Conservation (phyloP, 768 basidiomycete species). For the Cubamyces sp. region DNA sequence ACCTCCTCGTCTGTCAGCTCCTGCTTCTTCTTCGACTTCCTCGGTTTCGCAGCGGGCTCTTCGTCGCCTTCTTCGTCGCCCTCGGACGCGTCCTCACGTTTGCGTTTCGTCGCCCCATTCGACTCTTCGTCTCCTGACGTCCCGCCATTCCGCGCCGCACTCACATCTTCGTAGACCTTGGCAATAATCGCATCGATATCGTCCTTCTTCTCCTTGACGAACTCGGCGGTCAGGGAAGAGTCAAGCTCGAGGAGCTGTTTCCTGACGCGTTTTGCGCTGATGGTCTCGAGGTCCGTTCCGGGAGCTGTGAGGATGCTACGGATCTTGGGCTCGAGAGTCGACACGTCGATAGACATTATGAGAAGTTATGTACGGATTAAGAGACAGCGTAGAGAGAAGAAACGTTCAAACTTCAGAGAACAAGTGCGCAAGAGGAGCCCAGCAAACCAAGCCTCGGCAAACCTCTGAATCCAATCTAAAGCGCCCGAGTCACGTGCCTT, state of each 20-base stretch:
- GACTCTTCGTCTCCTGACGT: constrained; percentile 28
- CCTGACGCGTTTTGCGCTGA: constrained; percentile 89
- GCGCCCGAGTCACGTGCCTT: constrained; percentile 4
- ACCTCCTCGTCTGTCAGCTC: constrained; percentile 46
- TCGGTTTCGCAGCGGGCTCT: constrained; percentile 30
- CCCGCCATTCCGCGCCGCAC: constrained; percentile 27
- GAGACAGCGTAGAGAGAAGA: constrained; percentile 7
- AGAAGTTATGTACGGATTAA: constrained; percentile 16
- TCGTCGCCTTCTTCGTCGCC: constrained; percentile 24
- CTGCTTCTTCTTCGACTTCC: constrained; percentile 28
- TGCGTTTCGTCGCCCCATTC: constrained; percentile 26
- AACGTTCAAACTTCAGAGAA: neutral
- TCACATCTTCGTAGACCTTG: constrained; percentile 65
- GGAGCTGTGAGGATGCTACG: constrained; percentile 74
- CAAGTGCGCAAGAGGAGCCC: neutral
- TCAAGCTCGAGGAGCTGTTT: constrained; percentile 65
- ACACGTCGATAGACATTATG: constrained; percentile 33
- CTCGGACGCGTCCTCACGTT: constrained; percentile 28
- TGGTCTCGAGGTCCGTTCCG: constrained; percentile 74
- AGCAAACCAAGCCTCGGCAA: neutral
- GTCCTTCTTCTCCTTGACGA: constrained; percentile 66
- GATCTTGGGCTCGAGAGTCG: constrained; percentile 62
- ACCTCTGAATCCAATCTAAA: neutral
- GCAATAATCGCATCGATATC: constrained; percentile 74
- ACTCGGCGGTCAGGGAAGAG: constrained; percentile 56